Evolutionary conservation across 139 green algal species (phyloP), one percentile per base, ranked within the genome.

Genomic region (Yamagishiella unicocca): DNA sequence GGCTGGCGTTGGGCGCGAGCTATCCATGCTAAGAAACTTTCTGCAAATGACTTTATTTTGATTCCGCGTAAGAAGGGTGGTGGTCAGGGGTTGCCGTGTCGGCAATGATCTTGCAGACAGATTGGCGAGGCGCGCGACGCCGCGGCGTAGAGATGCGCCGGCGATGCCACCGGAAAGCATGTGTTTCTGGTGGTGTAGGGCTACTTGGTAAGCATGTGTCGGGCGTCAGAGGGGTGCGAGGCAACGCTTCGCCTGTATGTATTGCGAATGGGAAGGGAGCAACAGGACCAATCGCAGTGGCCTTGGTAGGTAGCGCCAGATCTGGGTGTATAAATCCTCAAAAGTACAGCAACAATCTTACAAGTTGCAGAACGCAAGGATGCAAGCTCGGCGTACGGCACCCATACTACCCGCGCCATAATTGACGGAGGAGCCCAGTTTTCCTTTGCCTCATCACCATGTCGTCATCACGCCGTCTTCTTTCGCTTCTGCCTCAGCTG

Each of bases 21-120:
- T 54, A 46, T 82, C 74, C 74, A 80, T 80, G 70, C 70, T 78
- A 10, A 53, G 40, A 22, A 78, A 31, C 40, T n/a, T n/a, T n/a
- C n/a, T n/a, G n/a, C n/a, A n/a, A n/a, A n/a, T n/a, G n/a, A n/a
- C n/a, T n/a, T n/a, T n/a, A n/a, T n/a, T n/a, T 58, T 12, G 50
- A 17, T 58, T 58, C 50, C 50, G 50, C 12, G 14, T 25, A 58
- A 17, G 50, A 12, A 58, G 14, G 50, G 50, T n/a, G n/a, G n/a
- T 17, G 37, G 7, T 17, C 14, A 42, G 33, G 37, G 43, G 27
- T 42, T 42, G 66, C 45, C 31, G 66, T 74, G 66, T 46, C 33
- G 21, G 70, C 38, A 78, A 55, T 21, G 70, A 78, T 78, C 38
- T 58, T n/a, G 33, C 50, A 58, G 50, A 17, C 17, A 58, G 50